phyloP scores from a whole-genome alignment of 2,329 filamentous ascomycete genomes.

The Fusarium redolens region DNA sequence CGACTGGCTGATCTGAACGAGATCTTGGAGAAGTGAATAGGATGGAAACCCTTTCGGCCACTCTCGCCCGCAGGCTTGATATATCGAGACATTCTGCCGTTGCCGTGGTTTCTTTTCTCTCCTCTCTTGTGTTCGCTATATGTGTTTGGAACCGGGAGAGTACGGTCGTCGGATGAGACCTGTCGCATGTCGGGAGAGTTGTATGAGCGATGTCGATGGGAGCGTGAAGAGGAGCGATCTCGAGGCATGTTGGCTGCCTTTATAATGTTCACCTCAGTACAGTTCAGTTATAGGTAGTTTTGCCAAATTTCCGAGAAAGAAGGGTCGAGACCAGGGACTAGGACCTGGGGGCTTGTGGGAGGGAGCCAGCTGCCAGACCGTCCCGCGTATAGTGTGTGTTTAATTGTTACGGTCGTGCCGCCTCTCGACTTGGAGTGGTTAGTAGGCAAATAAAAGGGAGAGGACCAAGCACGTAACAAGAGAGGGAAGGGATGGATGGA shows the following conservation, averaged over 20 bases:
- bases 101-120: neutral
- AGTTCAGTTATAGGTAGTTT: neutral
- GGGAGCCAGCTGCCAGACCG: constrained; percentile 1
- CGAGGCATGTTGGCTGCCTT: constrained; percentile 25
- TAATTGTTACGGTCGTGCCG: neutral
- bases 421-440: neutral
- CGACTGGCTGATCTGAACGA: constrained; percentile 57
- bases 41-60: constrained; percentile 58
- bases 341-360: neutral
- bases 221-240: constrained; percentile 33
- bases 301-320: constrained; percentile 1
- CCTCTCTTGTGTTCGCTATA: constrained; percentile 33
- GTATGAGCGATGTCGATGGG: constrained; percentile 28
- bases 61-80: constrained; percentile 55
- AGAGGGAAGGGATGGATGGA: neutral
- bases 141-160: constrained; percentile 46
- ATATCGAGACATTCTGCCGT: constrained; percentile 24
- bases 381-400: neutral
- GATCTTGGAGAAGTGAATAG: constrained; percentile 57
- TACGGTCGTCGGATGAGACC: constrained; percentile 19
- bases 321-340: constrained; percentile 2
- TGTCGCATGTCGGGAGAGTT: constrained; percentile 22
- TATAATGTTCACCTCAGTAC: neutral
- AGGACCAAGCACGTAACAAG: neutral
- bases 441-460: neutral